A percentile compares a stretch with the other conserved stretches of the same genome.
These are phyloP conservation scores for Begonia peltatifolia DNA, from an alignment of 306 rosid genomes.

Conservation along the genomic window DNA sequence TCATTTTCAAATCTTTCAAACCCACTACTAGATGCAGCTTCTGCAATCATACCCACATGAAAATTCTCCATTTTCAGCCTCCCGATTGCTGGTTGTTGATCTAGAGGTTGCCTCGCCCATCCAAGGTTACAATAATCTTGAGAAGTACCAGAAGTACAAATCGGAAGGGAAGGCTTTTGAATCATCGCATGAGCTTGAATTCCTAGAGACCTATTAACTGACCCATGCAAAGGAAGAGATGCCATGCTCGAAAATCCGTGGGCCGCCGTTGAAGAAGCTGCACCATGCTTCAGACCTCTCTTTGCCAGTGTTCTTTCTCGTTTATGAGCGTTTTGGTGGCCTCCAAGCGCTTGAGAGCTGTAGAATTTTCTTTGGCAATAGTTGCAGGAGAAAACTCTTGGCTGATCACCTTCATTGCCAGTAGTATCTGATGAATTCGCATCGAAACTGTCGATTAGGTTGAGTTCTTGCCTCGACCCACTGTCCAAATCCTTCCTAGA, in stretches of 20 bases:
- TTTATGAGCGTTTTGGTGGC: constrained; percentile 93
- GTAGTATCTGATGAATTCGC: constrained; percentile 20
- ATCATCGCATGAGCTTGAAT: constrained; percentile 64
- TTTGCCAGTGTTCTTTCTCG: constrained; percentile 74
- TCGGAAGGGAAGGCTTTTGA: constrained; percentile 44
- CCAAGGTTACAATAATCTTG: constrained; percentile 24
- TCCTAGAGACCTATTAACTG: constrained; percentile 61
- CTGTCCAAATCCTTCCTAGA: constrained; percentile 29
- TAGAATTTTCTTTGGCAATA: constrained; percentile 84
- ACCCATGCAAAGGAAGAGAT: constrained; percentile 85
- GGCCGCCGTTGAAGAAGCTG: constrained; percentile 9
- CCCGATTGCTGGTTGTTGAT: constrained; percentile 32
- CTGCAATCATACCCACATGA: constrained; percentile 18
- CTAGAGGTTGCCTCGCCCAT: constrained; percentile 30
- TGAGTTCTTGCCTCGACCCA: constrained; percentile 42
- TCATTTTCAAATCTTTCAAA: constrained; percentile 26
- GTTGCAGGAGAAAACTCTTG: constrained; percentile 76
- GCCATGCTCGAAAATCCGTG: constrained; percentile 50
- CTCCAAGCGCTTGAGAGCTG: constrained; percentile 95
- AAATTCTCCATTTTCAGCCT: constrained; percentile 16
- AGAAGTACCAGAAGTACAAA: constrained; percentile 18
- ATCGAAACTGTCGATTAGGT: constrained; percentile 53
- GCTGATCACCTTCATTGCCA: constrained; percentile 20
- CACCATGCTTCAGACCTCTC: constrained; percentile 31
- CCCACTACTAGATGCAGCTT: constrained; percentile 20